phyloP scores from a whole-genome alignment of 306 rosid genomes.

The Begonia loranthoides region DNA sequence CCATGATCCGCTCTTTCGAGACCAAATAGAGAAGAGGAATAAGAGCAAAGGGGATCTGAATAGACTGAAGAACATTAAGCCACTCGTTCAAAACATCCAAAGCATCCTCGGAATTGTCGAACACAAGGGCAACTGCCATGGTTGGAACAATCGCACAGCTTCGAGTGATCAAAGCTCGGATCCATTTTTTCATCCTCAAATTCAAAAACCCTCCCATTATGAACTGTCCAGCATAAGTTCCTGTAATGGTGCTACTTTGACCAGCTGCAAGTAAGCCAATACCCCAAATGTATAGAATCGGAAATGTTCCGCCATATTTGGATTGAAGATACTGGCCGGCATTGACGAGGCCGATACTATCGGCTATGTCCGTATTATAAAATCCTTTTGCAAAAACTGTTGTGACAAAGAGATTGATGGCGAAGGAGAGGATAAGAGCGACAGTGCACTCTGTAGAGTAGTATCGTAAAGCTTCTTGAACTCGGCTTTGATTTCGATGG shows the following conservation, averaged over 20 bases:
- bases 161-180: constrained; percentile 77
- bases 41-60: constrained; percentile 95
- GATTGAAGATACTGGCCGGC: constrained; percentile 91
- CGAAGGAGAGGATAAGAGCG: constrained; percentile 68
- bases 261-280: constrained; percentile 93
- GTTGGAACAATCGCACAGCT: constrained; percentile 86
- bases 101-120: constrained; percentile 55
- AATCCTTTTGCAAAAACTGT: constrained; percentile 89
- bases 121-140: constrained; percentile 66
- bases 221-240: constrained; percentile 98
- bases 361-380: constrained; percentile 62
- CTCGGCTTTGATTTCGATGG: constrained; percentile 50
- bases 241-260: constrained; percentile 95
- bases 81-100: constrained; percentile 81
- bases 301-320: constrained; percentile 76
- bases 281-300: constrained; percentile 88
- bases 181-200: constrained; percentile 85
- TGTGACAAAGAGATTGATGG: constrained; percentile 75
- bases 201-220: constrained; percentile 95
- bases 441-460: constrained; percentile 75
- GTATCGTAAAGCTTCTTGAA: constrained; percentile 87
- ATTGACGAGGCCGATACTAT: constrained; percentile 68
- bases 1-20: constrained; percentile 89
- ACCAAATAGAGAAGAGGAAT: constrained; percentile 91
- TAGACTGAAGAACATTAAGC: constrained; percentile 95